Evolutionary conservation across 2,329 filamentous ascomycete genomes (phyloP).

Genomic region (Exophiala spinifera): DNA sequence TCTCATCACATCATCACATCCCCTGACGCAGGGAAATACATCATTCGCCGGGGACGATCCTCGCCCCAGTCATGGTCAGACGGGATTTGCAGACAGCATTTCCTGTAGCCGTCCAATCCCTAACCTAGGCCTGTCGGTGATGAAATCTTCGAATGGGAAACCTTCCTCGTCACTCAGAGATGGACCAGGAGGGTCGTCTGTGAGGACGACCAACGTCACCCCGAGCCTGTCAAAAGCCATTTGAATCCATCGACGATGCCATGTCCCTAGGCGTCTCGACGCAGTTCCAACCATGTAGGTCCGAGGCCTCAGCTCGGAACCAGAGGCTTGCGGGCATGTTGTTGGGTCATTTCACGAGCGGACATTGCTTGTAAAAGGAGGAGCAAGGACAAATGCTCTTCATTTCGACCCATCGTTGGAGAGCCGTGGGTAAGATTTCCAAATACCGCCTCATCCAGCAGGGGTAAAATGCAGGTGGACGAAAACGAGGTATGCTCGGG

Average conservation of each 20-base stretch:
- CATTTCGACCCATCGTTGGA: neutral
- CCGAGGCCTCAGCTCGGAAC: neutral
- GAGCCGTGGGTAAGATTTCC: neutral
- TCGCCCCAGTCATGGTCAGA: neutral
- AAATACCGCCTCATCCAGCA: slow-evolving; percentile 29
- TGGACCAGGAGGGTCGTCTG: neutral
- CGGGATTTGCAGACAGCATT: neutral
- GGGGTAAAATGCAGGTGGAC: slow-evolving; percentile 34
- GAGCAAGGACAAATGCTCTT: slow-evolving; percentile 31
- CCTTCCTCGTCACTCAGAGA: neutral
- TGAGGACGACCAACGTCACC: neutral
- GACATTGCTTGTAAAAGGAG: slow-evolving; percentile 33
- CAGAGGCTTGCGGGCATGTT: neutral
- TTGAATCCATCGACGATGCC: neutral
- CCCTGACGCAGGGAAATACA: too few relatives aligned
- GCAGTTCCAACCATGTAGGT: neutral
- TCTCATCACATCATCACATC: too few relatives aligned
- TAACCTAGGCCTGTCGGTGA: neutral
- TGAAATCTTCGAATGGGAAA: slow-evolving; percentile 5
- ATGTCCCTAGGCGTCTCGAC: neutral
- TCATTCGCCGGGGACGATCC: too few relatives aligned
- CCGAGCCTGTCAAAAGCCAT: neutral
- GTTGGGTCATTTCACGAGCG: neutral
- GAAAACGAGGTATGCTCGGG: slow-evolving; percentile 32
- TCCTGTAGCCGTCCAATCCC: slow-evolving; percentile 3